These are phyloP conservation scores for Musa acuminata DNA, from an alignment of 176 grass and related monocot species.

Conservation along the genomic window DNA sequence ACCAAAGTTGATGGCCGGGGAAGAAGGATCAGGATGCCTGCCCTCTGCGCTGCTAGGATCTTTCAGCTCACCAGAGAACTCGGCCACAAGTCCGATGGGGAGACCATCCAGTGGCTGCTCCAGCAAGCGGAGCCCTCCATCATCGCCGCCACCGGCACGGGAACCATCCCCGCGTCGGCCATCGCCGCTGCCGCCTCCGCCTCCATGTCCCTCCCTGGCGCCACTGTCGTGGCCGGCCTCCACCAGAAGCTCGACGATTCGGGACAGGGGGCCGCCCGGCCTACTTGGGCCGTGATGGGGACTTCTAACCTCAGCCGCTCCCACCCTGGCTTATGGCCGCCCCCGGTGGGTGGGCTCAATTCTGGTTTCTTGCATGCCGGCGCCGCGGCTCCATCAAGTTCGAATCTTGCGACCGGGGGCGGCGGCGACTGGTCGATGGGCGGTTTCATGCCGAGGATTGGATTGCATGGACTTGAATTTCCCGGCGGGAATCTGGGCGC, in stretches of 20 bases:
- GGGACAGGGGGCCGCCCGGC: conserved; percentile 2
- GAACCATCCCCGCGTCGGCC: conserved; percentile 67
- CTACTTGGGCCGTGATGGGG: conserved; percentile 18
- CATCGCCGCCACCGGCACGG: conserved; percentile 64
- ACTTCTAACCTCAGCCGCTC: conserved; percentile 28
- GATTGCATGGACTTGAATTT: conserved; percentile 11
- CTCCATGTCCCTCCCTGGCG: conserved; percentile 31
- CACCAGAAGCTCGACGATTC: conserved; percentile 25
- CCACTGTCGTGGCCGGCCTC: background rate
- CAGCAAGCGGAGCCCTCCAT: conserved; percentile 80
- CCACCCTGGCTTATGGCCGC: conserved; percentile 43
- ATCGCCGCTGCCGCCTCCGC: conserved; percentile 40
- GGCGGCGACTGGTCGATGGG: conserved; percentile 12
- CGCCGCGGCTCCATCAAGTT: conserved; percentile 12
- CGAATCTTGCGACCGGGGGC: conserved; percentile 26
- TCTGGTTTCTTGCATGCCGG: conserved; percentile 40
- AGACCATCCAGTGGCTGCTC: conserved; percentile 86
- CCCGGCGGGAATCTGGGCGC: conserved; percentile 26
- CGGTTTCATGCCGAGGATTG: conserved; percentile 19
- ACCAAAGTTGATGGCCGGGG: conserved; percentile 80
- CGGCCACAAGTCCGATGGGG: conserved; percentile 74
- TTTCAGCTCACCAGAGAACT: conserved; percentile 81
- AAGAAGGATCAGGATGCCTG: conserved; percentile 79
- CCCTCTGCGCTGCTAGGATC: conserved; percentile 80
- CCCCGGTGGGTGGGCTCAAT: conserved; percentile 26